Evolutionary conservation across 106 monocot species (phyloP), one percentile per base, ranked within the genome.

Genomic region (Dendrobium officinale): DNA sequence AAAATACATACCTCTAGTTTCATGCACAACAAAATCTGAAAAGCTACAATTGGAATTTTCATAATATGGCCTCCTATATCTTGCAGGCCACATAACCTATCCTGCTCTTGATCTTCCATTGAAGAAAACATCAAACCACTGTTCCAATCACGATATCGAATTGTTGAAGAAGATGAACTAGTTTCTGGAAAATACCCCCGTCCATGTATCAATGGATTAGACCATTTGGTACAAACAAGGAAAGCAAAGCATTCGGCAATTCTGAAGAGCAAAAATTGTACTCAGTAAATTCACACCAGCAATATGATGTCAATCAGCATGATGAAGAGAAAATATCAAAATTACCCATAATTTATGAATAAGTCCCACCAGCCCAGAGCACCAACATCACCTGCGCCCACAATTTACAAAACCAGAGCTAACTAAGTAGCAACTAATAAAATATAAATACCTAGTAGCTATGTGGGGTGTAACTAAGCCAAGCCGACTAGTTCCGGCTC

Each of bases 161-260:
- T 85, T 55, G 85, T 51, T 20, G 86, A 83, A 17, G 94, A 92
- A n/a, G 96, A 97, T 86, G 97, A 91, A 80, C 94, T 87, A 51
- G 92, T 77, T 82, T 97, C 97, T 51, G 79, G 78, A 80, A 75
- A 72, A 85, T 83, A 78, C 20, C 85, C n/a, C 42, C 78, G 85
- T 75, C 90, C 85, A 85, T 94, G 97, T 83, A 97, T 97, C 87
- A 94, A 82, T 79, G 97, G 97, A 88, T 97, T 97, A 54, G 84
- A 92, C 97, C 97, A 97, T 73, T 92, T 97, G 77, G 97, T 97
- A 84, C 97, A 97, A 75, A 97, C 94, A 75, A 97, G 92, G 81
- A 97, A 97, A 61, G 90, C 90, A 85, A 97, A 97, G 49, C 94
- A 97, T 68, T 97, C 97, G 79, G 97, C 94, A 79, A 97, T 97